phyloP scores from a whole-genome alignment of 306 rosid species.

The Vigna radiata region DNA sequence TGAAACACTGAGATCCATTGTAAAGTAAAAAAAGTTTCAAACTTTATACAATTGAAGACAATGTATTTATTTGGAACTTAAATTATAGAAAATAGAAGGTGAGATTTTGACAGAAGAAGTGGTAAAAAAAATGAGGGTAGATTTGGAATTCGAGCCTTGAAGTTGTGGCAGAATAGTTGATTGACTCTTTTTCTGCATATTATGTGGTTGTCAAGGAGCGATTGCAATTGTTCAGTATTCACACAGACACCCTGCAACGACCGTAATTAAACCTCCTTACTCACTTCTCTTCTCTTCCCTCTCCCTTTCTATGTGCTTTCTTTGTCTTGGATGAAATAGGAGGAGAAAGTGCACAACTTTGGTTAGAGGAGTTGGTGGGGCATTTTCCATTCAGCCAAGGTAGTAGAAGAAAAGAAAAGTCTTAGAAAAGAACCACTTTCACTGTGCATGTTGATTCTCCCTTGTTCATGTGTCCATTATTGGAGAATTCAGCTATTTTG shows the following conservation, averaged over 20 bases:
- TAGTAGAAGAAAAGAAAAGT: background rate
- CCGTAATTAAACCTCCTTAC: constrained; percentile 47
- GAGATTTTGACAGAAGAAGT: background rate
- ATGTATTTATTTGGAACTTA: background rate
- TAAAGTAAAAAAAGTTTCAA: background rate
- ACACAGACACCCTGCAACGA: constrained; percentile 51
- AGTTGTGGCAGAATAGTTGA: constrained; percentile 37
- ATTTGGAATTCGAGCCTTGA: constrained; percentile 38
- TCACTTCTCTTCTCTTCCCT: background rate
- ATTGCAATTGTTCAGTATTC: constrained; percentile 52
- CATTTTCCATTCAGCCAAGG: constrained; percentile 52
- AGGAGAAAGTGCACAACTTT: constrained; percentile 38
- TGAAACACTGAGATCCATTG: background rate
- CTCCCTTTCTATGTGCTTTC: constrained; percentile 5
- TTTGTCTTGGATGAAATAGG: constrained; percentile 44
- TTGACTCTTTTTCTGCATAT: constrained; percentile 47
- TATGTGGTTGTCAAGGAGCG: constrained; percentile 65
- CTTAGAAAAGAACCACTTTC: background rate
- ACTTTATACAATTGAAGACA: background rate
- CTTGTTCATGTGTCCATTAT: constrained; percentile 17
- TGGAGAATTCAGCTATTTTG: constrained; percentile 30
- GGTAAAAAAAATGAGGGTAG: constrained; percentile 11
- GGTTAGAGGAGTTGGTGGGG: constrained; percentile 37
- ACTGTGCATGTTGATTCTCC: constrained; percentile 45
- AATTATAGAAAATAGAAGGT: background rate